These are phyloP conservation scores for Lachnellula occidentalis DNA, from an alignment of 2,329 filamentous ascomycete species.

Conservation along the genomic window DNA sequence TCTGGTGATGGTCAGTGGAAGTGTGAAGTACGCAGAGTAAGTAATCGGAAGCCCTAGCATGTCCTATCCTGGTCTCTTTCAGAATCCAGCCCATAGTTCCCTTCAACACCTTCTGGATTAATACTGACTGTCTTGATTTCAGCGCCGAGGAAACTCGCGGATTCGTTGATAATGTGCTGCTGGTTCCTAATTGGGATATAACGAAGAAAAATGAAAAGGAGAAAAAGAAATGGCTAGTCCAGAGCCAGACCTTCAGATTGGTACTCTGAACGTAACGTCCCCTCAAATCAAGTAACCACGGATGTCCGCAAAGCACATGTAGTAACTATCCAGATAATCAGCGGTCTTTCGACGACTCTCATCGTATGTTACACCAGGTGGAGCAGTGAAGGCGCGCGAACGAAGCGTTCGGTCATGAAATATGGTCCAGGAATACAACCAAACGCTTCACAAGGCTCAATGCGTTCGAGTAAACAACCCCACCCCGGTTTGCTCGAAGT, in stretches of 20 bases:
- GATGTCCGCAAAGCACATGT: neutral
- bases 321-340: neutral
- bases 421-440: too few relatives aligned
- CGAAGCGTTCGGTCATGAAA: too few relatives aligned
- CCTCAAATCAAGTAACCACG: neutral
- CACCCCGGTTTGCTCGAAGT: too few relatives aligned
- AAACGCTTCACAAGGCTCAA: too few relatives aligned
- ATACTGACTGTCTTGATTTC: neutral
- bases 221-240: constrained; percentile 57
- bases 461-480: too few relatives aligned
- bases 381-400: too few relatives aligned
- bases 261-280: constrained; percentile 17
- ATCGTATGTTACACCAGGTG: too few relatives aligned
- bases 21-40: constrained; percentile 58
- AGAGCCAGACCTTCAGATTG: constrained; percentile 66
- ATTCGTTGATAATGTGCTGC: constrained; percentile 75
- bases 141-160: constrained; percentile 48
- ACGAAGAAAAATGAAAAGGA: constrained; percentile 49
- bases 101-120: neutral
- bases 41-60: constrained; percentile 29
- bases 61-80: neutral
- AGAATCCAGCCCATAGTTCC: neutral
- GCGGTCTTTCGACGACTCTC: neutral
- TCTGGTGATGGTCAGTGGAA: constrained; percentile 67
- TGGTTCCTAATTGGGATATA: constrained; percentile 70